Evolutionary conservation across 2,329 filamentous ascomycete genomes (phyloP), one percentile per base, ranked within the genome.

Genomic region (Colletotrichum endophyticum): DNA sequence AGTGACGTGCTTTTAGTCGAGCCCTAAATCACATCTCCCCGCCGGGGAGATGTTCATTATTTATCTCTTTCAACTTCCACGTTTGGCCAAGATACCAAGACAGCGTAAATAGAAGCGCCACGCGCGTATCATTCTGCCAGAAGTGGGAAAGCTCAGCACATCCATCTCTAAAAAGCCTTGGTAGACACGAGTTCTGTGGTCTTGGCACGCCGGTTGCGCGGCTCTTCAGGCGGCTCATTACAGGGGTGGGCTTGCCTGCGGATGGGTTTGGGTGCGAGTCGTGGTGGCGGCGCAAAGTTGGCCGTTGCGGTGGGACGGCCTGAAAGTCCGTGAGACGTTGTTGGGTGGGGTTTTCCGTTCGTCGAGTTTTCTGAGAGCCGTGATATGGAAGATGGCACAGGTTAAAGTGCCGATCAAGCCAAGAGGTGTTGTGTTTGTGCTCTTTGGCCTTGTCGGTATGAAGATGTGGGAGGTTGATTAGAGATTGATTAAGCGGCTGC

Each of bases 31-130:
- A 13, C 30, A 19, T 13, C 27, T 5, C 32, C 8, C 61, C 12
- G 30, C 15, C 19, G 27, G 32, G 19, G 22, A 63, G 15, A 25
- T 22, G 22, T 25, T 11, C 19, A n/a, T 16, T 13, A 15, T 8
- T 39, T 25, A 36, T 25, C 32, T 36, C 61, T 6, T n/a, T 34
- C n/a, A 36, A 5, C 12, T 5, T 32, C 7, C 61, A 13, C 13
- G 69, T 72, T 72, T 62, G 30, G 62, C 73, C 73, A 67, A 72
- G 68, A 72, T 67, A 27, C 44, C 62, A 72, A 72, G 53, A 12
- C 16, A 3, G 19, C 25, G n/a, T 19, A 67, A 67, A 72, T 67
- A 72, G 68, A 72, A 72, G 53, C 62, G 28, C 30, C 22, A 53
- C 53, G 49, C 22, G 62, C 68, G 49, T 7, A 32, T 22, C 32